These are phyloP conservation scores for Trichophyton mentagrophytes DNA, from an alignment of 2,329 filamentous ascomycete genomes.

Conservation along the genomic window DNA sequence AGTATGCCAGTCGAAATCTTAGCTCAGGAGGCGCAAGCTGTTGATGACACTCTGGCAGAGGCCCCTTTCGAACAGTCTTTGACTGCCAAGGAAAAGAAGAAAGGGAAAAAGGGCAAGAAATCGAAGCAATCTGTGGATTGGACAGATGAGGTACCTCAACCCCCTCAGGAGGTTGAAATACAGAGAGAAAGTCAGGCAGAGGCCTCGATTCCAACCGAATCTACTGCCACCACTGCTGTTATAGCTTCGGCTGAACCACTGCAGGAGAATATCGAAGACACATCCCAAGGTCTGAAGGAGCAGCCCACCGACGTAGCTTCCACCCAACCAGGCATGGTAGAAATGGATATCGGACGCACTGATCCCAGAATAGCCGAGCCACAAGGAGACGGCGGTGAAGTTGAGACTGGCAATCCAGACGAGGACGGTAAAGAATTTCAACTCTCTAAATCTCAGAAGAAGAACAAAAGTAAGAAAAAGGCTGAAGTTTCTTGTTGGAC, in stretches of 20 bases:
- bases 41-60: background rate
- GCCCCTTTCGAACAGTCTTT: background rate
- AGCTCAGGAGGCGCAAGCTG: background rate
- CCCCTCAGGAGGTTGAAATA: background rate
- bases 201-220: background rate
- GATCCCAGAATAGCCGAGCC: background rate
- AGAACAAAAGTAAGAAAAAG: conserved; percentile 24
- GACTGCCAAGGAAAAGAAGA: conserved; percentile 29
- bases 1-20: background rate
- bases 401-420: conserved; percentile 15
- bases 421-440: conserved; percentile 36
- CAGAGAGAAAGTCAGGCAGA: background rate
- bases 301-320: background rate
- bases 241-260: background rate
- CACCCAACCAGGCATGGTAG: background rate
- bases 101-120: conserved; percentile 37
- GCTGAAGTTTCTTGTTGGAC: conserved; percentile 31
- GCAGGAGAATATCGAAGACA: background rate
- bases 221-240: background rate
- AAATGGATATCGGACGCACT: background rate
- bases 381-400: background rate
- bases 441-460: conserved; percentile 29
- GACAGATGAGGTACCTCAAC: background rate
- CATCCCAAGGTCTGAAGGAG: background rate
- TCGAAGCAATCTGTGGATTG: conserved; percentile 16